A percentile compares a stretch with the other conserved stretches of the same genome.
These are phyloP conservation scores for Torulaspora quercuum DNA, from an alignment of 805 yeast species.

Conservation along the genomic window DNA sequence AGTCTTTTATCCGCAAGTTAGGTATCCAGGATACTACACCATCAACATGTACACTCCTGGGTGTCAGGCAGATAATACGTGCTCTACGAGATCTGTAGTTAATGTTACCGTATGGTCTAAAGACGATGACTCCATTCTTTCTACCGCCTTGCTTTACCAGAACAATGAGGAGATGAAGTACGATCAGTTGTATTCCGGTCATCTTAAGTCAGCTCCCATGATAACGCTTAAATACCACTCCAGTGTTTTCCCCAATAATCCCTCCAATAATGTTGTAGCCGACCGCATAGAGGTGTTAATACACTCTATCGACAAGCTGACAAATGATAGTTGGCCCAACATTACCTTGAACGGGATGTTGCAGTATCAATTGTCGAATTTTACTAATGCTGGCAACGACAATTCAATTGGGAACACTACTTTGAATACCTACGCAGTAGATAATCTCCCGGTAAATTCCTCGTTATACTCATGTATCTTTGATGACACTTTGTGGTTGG, in stretches of 20 bases:
- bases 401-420: constrained; percentile 45
- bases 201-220: constrained; percentile 48
- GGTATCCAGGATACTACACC: constrained; percentile 70
- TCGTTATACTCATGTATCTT: constrained; percentile 33
- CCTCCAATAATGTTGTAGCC: constrained; percentile 54
- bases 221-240: constrained; percentile 43
- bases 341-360: constrained; percentile 69
- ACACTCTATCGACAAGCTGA: constrained; percentile 43
- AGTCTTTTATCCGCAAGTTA: constrained; percentile 62
- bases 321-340: constrained; percentile 33
- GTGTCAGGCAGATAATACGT: constrained; percentile 64
- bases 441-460: constrained; percentile 29
- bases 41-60: constrained; percentile 84
- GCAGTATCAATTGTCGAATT: constrained; percentile 74
- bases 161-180: constrained; percentile 77
- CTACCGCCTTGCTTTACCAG: constrained; percentile 57
- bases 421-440: constrained; percentile 41
- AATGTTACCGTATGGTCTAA: constrained; percentile 61
- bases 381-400: constrained; percentile 40
- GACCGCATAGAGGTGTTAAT: constrained; percentile 57
- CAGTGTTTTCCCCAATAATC: constrained; percentile 30
- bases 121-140: constrained; percentile 38
- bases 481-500: constrained; percentile 49
- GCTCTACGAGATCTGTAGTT: constrained; percentile 68
- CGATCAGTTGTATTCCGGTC: constrained; percentile 72